Base-by-base conservation (phyloP, 1,284 basidiomycete genomes). In the Rhodotorula sp. region DNA sequence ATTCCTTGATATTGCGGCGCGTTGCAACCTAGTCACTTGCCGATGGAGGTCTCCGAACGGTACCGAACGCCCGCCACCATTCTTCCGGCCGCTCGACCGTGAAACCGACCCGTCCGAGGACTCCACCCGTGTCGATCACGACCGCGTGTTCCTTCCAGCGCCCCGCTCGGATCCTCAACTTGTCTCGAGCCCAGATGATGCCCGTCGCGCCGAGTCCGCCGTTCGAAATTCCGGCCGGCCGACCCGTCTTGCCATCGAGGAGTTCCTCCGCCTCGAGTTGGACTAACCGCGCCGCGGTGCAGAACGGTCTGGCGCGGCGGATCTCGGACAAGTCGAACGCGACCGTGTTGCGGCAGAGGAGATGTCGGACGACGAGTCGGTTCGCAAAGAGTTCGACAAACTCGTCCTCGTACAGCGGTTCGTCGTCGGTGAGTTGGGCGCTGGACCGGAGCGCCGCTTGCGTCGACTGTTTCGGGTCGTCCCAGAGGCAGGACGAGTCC, bases 401-500 rank as follows among this genome's bases (percentile, higher is more conserved):
- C 20, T 49, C 48, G 48, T 49, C 48, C 24, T 49, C 48, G 48
- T 49, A 49, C 15, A 44, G 10, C 6, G 37, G 22, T 12, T 37
- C 29, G 37, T 44, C 24, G 24, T 42, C 37, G 37, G 37, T 12
- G 37, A 42, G 37, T 42, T 42, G 37, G 37, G 37, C 5, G 56
- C 24, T 20, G 33, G 33, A 24, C 10, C 17, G 24, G 33, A 20
- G 33, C 10, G 6, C 56, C 29, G 59, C 17, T 48, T 10, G 37
- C 29, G 59, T 22, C 44, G 44, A 8, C 5, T 26, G 4, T 18
- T 29, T 29, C 12, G 24, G 45, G 37, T 60, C 29, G 45, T 60
- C 45, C 59, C 59, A 60, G 29, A 60, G 42, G 45, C 59, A 60
- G 15, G 45, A 22, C 37, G 57, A 60, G 26, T 60, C 58, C 6